phyloP scores from a whole-genome alignment of 106 monocot species.

The Phalaenopsis aphrodite region DNA sequence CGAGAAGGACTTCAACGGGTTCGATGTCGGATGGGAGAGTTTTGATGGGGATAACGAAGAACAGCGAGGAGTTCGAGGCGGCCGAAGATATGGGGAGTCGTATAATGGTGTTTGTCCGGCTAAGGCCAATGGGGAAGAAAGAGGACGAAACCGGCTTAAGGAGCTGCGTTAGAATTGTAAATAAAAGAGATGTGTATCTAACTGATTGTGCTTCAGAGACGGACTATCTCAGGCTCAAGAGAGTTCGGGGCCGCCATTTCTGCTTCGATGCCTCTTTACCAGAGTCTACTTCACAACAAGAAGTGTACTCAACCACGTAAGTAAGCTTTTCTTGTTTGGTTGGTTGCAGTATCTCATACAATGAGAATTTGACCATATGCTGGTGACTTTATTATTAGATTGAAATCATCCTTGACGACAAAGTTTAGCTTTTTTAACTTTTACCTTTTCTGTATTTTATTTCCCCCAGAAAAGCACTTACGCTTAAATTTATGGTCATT shows the following conservation, averaged over 20 bases:
- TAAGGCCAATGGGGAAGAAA: constrained; percentile 86
- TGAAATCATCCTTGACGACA: too few species aligned
- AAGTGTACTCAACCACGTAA: constrained; percentile 77
- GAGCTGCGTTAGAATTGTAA: constrained; percentile 60
- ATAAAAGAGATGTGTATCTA: constrained; percentile 66
- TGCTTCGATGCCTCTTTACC: constrained; percentile 81
- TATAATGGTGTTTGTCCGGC: constrained; percentile 81
- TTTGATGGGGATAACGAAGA: constrained; percentile 15
- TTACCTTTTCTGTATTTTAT: background rate
- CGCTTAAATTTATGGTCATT: too few species aligned
- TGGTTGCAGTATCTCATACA: background rate
- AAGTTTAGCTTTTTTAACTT: background rate
- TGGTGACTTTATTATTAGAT: too few species aligned
- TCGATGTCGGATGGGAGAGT: constrained; percentile 22
- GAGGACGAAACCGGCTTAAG: constrained; percentile 79
- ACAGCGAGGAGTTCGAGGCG: background rate
- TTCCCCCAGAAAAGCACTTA: too few species aligned
- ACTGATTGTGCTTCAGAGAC: constrained; percentile 70
- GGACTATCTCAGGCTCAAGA: constrained; percentile 83
- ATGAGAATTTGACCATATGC: too few species aligned
- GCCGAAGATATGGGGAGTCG: constrained; percentile 27
- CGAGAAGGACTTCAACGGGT: constrained; percentile 41
- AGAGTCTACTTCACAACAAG: constrained; percentile 63
- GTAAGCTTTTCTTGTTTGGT: constrained; percentile 6
- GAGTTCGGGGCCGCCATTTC: constrained; percentile 85